Evolutionary conservation across 768 basidiomycete species (phyloP).

Genomic region (Neoboletus subvelutipes): DNA sequence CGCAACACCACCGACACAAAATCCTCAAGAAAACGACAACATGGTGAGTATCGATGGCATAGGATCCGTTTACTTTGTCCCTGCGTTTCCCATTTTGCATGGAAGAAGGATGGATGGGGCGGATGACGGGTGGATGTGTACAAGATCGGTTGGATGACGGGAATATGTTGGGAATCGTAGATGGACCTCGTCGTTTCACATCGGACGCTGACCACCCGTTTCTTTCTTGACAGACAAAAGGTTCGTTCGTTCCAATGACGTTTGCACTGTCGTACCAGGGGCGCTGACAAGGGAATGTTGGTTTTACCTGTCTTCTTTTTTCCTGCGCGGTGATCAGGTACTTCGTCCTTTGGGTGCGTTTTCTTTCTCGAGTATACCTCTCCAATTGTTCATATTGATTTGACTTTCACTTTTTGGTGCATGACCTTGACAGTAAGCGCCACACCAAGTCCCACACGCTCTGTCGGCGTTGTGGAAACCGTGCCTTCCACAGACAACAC

Average conservation of each 20-base stretch:
- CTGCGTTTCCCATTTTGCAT: neutral
- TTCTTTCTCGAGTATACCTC: neutral
- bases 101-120: conserved; percentile 21
- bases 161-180: neutral
- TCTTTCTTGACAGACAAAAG: conserved; percentile 69
- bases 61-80: conserved; percentile 3
- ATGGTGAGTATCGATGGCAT: conserved; percentile 44
- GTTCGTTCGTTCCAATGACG: conserved; percentile 42
- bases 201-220: conserved; percentile 22
- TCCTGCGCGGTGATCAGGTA: conserved; percentile 57
- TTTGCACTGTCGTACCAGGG: neutral
- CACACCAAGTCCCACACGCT: conserved; percentile 97
- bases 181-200: neutral
- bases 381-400: neutral
- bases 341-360: conserved; percentile 92
- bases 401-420: neutral
- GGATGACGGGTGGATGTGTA: conserved; percentile 21
- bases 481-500: conserved; percentile 98
- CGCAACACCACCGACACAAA: conserved; percentile 19
- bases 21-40: conserved; percentile 38
- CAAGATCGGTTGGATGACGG: conserved; percentile 35
- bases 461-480: conserved; percentile 94
- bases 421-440: conserved; percentile 65
- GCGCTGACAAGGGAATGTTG: conserved; percentile 12
- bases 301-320: neutral